Percentiles rank a stretch among this genome's conserved stretches.
phyloP scores from a whole-genome alignment of 305 asterid species.

The Fraxinus greggii region DNA sequence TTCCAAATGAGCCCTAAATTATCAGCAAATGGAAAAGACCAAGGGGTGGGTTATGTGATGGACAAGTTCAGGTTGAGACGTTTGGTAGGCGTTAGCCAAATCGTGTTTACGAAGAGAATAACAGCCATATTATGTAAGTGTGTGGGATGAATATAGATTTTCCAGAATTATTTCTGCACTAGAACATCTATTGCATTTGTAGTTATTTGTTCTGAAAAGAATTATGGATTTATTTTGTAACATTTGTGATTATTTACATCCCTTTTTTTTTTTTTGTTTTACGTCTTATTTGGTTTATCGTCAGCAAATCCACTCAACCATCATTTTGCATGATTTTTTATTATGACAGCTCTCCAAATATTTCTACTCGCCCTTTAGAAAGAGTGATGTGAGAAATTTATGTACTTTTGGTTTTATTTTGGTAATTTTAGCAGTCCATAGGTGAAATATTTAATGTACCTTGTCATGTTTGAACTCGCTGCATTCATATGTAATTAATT shows the following conservation, averaged over 20 bases:
- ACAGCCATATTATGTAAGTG: neutral
- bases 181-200: neutral
- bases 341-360: neutral
- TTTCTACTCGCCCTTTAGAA: neutral
- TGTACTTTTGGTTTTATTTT: neutral
- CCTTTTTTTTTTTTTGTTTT: too few relatives aligned
- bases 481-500: neutral
- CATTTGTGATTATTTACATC: neutral
- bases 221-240: neutral
- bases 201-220: neutral
- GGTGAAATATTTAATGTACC: neutral
- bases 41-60: neutral
- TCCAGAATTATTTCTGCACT: neutral
- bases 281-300: neutral
- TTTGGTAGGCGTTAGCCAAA: neutral
- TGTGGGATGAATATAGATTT: neutral
- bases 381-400: neutral
- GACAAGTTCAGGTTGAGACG: neutral
- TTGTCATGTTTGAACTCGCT: neutral
- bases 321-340: neutral
- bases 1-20: neutral
- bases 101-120: neutral
- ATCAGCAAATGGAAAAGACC: neutral
- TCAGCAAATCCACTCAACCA: neutral
- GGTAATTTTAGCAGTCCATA: neutral